A percentile compares a stretch with the other conserved stretches of the same genome.
phyloP scores from a whole-genome alignment of 371 early-diverging fungal genomes.

The Mortierella sp. region DNA sequence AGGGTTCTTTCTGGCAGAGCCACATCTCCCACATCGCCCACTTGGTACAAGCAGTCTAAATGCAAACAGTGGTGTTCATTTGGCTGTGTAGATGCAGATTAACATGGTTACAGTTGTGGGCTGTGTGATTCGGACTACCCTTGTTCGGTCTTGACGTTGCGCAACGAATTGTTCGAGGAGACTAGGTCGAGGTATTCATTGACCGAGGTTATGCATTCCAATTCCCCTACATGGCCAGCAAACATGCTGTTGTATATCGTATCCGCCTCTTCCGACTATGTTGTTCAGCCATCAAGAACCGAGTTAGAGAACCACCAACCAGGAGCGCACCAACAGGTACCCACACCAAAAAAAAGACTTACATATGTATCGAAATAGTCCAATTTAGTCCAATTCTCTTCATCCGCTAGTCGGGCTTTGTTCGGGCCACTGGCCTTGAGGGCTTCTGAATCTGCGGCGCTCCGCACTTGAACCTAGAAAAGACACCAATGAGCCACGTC shows the following conservation, averaged over 20 bases:
- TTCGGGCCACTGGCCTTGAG: slow-evolving; percentile 40
- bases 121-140: neutral
- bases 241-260: slow-evolving; percentile 60
- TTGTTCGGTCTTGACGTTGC: slow-evolving; percentile 34
- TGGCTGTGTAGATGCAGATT: neutral
- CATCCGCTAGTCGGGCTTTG: slow-evolving; percentile 69
- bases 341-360: slow-evolving; percentile 39
- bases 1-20: too few species aligned
- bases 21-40: too few species aligned
- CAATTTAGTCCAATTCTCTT: slow-evolving; percentile 83
- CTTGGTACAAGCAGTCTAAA: too few species aligned
- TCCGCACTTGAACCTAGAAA: slow-evolving; percentile 47
- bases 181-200: slow-evolving; percentile 55
- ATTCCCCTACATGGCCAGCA: slow-evolving; percentile 53
- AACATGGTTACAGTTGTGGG: neutral
- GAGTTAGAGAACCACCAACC: neutral
- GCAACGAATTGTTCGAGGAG: slow-evolving; percentile 40
- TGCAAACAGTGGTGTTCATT: too few species aligned
- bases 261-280: slow-evolving; percentile 58
- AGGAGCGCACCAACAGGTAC: too few species aligned
- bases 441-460: slow-evolving; percentile 51
- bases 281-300: neutral
- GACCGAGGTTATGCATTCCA: slow-evolving; percentile 56
- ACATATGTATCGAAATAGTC: slow-evolving; percentile 73
- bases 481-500: neutral